Evolutionary conservation across 768 basidiomycete species (phyloP).

Genomic region (Amanita polypyramis): DNA sequence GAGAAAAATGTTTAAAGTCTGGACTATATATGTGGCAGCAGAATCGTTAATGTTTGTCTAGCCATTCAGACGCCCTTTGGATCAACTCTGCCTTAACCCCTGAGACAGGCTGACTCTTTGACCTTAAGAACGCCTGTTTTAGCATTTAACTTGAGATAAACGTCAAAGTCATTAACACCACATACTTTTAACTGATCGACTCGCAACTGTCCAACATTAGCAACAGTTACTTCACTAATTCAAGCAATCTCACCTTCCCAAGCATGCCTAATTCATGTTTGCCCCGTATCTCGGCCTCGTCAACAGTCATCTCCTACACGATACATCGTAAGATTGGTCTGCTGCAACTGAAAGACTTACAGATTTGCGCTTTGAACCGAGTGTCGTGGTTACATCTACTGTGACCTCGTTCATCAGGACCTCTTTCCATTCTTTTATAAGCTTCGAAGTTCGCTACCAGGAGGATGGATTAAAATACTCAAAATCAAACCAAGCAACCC

Average conservation of each 20-base stretch:
- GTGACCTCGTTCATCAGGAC: slow-evolving; percentile 53
- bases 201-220: slow-evolving; percentile 38
- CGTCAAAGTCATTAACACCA: slow-evolving; percentile 5
- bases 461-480: slow-evolving; percentile 9
- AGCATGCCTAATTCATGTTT: slow-evolving; percentile 50
- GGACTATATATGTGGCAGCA: too few species aligned
- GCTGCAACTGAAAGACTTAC: slow-evolving; percentile 28
- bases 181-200: slow-evolving; percentile 73
- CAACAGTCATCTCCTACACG: slow-evolving; percentile 46
- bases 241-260: slow-evolving; percentile 43
- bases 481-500: background rate
- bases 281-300: slow-evolving; percentile 66
- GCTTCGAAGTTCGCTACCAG: slow-evolving; percentile 50
- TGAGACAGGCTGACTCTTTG: slow-evolving; percentile 45
- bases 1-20: background rate
- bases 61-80: slow-evolving; percentile 55
- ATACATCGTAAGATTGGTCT: background rate
- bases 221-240: background rate
- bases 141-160: slow-evolving; percentile 7
- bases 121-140: slow-evolving; percentile 59
- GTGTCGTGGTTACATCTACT: slow-evolving; percentile 37
- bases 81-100: slow-evolving; percentile 71
- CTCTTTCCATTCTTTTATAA: slow-evolving; percentile 65
- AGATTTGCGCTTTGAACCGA: slow-evolving; percentile 62
- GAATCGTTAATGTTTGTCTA: slow-evolving; percentile 27